Percentiles rank a stretch among this genome's conserved stretches.
Evolutionary conservation across 2,329 filamentous ascomycete genomes (phyloP).

Genomic region (Paracamarosporium sp.): DNA sequence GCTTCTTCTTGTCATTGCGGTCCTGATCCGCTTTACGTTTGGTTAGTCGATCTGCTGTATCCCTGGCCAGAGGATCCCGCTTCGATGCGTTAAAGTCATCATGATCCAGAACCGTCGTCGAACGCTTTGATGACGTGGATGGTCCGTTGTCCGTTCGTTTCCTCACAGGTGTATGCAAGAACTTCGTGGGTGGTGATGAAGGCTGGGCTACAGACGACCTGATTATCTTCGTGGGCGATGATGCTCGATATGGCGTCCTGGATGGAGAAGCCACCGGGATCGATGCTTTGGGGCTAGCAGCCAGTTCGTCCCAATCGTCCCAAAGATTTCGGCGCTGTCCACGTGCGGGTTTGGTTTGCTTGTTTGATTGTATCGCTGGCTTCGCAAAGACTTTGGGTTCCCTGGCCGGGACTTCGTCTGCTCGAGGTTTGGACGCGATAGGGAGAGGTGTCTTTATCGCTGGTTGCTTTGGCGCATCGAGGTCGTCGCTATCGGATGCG

Average conservation of each 20-base stretch:
- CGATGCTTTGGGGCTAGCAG: conserved; percentile 8
- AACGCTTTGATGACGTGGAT: conserved; percentile 8
- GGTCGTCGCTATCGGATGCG: conserved; percentile 39
- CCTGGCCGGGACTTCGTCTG: not conserved
- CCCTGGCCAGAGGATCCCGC: conserved; percentile 17
- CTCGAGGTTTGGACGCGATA: not conserved
- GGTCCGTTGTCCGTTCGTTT: not conserved
- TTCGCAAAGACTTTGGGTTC: conserved; percentile 22
- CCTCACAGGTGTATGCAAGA: not conserved
- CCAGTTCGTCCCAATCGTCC: conserved; percentile 35
- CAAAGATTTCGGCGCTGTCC: conserved; percentile 27
- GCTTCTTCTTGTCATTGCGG: conserved; percentile 31
- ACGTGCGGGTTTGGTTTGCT: conserved; percentile 17
- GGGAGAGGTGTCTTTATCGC: not conserved
- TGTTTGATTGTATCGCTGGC: conserved; percentile 20
- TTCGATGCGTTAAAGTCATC: not conserved
- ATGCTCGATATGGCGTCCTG: not conserved
- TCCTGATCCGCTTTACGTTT: conserved; percentile 38
- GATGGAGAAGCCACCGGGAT: conserved; percentile 3
- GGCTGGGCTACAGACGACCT: not conserved
- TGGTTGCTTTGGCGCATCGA: conserved; percentile 25
- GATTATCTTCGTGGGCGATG: conserved; percentile 6
- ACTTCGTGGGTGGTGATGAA: not conserved
- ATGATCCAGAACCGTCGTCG: conserved; percentile 13
- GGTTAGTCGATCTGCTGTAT: conserved; percentile 34